These are phyloP conservation scores for Paecilomyces sp. DNA, from an alignment of 2,329 filamentous ascomycete genomes.

Conservation along the genomic window DNA sequence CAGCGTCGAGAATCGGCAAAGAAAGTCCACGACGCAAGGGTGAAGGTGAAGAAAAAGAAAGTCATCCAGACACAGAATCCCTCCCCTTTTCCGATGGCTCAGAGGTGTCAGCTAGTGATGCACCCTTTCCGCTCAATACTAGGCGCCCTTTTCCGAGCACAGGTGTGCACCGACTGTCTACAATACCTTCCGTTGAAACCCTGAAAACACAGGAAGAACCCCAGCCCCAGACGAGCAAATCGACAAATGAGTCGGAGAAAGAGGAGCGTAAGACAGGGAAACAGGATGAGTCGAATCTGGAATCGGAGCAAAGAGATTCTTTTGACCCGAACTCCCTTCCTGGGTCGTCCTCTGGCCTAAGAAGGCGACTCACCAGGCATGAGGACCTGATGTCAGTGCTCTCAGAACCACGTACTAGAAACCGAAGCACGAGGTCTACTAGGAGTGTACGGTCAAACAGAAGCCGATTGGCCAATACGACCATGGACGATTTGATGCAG, in stretches of 20 bases:
- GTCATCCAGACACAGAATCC: constrained; percentile 17
- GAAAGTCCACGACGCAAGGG: constrained; percentile 14
- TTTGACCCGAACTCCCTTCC: constrained; percentile 36
- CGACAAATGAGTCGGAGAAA: constrained; percentile 21
- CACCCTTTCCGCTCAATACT: constrained; percentile 32
- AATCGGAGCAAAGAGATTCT: constrained; percentile 40
- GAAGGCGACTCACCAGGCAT: constrained; percentile 78
- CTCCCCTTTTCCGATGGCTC: constrained; percentile 28
- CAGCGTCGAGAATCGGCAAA: constrained; percentile 9
- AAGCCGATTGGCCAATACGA: constrained; percentile 59
- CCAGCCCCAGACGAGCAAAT: constrained; percentile 7
- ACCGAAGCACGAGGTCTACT: constrained; percentile 65
- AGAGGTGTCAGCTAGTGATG: constrained; percentile 29
- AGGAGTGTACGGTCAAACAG: constrained; percentile 71
- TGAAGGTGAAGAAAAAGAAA: constrained; percentile 14
- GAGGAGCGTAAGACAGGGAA: background rate
- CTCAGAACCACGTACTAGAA: constrained; percentile 57
- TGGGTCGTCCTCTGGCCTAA: constrained; percentile 47
- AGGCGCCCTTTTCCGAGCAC: constrained; percentile 45
- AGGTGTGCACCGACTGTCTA: constrained; percentile 49
- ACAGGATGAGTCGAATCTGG: constrained; percentile 10
- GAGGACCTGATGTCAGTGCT: constrained; percentile 91
- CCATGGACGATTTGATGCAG: constrained; percentile 65
- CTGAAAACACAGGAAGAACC: constrained; percentile 28
- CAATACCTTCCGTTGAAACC: constrained; percentile 52